A percentile compares a stretch with the other conserved stretches of the same genome.
phyloP scores from a whole-genome alignment of 148 eudicot species.

The Tetragonia tetragonoides region DNA sequence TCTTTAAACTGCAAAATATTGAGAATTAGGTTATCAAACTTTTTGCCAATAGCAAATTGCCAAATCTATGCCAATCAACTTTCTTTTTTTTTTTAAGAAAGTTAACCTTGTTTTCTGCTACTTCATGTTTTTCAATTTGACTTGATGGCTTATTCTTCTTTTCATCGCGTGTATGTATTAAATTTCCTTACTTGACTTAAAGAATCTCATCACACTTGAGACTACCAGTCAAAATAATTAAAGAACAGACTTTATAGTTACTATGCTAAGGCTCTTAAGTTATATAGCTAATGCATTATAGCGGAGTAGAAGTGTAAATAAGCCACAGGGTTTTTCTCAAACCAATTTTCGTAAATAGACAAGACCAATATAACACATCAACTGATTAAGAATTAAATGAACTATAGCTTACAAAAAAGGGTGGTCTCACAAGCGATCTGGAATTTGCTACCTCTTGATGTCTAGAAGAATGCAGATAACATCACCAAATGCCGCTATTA shows the following conservation, averaged over 20 bases:
- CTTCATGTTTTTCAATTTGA: no score
- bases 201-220: neutral
- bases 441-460: neutral
- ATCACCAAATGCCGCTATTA: neutral
- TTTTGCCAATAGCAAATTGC: no score
- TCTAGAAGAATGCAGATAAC: conserved; percentile 1
- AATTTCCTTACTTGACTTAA: no score
- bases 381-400: neutral
- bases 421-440: neutral
- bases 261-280: neutral
- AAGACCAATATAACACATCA: neutral
- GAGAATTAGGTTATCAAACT: no score
- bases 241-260: neutral
- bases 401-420: neutral
- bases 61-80: no score
- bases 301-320: neutral
- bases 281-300: neutral
- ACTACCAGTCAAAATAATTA: neutral
- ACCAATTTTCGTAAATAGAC: neutral
- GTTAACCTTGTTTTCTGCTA: no score
- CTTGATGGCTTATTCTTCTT: no score
- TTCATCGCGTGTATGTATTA: no score
- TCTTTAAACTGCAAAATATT: no score
- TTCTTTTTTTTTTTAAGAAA: no score
- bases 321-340: neutral